phyloP scores from a whole-genome alignment of 345 rosid species.

The Gossypium arboreum region DNA sequence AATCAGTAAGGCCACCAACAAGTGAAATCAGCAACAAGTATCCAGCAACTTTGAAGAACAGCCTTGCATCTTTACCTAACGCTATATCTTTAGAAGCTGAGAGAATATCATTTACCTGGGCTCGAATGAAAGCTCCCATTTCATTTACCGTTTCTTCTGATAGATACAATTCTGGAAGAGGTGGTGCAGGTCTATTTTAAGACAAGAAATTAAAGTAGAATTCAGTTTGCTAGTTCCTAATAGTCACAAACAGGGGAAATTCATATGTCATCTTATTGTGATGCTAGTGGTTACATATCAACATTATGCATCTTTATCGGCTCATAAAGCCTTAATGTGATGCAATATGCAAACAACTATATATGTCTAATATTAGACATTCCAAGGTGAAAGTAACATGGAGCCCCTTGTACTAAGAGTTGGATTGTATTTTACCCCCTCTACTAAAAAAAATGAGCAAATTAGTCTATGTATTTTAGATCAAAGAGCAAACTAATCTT shows the following conservation, averaged over 20 bases:
- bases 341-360: not conserved
- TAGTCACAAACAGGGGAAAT: not conserved
- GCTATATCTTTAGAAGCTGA: conserved; percentile 68
- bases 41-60: conserved; percentile 55
- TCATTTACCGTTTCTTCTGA: conserved; percentile 62
- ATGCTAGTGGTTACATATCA: too few relatives aligned
- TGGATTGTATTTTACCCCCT: too few relatives aligned
- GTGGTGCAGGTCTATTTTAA: conserved; percentile 79
- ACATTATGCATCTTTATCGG: too few relatives aligned
- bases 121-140: conserved; percentile 40
- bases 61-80: conserved; percentile 61
- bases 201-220: not conserved
- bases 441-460: too few relatives aligned
- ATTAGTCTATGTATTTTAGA: too few relatives aligned
- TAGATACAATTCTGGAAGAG: conserved; percentile 68
- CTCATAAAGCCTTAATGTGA: not conserved
- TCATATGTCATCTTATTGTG: not conserved
- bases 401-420: too few relatives aligned
- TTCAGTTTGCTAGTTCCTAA: conserved; percentile 14
- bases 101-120: conserved; percentile 51
- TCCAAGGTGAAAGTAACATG: too few relatives aligned
- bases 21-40: conserved; percentile 57
- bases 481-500: too few relatives aligned
- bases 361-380: too few relatives aligned
- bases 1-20: conserved; percentile 64